Conservation (phyloP, 2,329 filamentous ascomycete genomes). For the Aspergillus latus region DNA sequence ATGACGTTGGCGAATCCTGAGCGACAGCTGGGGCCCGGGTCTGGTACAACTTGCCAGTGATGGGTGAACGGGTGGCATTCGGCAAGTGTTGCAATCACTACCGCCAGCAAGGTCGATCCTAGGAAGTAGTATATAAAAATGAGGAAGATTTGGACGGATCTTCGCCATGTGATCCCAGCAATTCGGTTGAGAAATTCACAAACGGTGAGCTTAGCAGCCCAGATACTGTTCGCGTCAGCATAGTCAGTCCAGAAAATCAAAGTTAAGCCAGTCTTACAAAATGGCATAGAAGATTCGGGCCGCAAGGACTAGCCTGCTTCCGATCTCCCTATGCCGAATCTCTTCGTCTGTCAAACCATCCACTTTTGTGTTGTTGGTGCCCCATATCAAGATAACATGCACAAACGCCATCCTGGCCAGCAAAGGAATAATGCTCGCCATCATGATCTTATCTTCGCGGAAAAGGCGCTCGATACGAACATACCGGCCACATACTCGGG, state of each 20-base stretch:
- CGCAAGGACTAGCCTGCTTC: conserved; percentile 76
- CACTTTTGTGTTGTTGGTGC: conserved; percentile 81
- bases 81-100: conserved; percentile 75
- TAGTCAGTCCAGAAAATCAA: conserved; percentile 9
- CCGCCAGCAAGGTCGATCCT: conserved; percentile 72
- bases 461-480: conserved; percentile 84
- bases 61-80: conserved; percentile 77
- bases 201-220: conserved; percentile 87
- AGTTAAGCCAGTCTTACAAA: conserved; percentile 61
- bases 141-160: conserved; percentile 70
- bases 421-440: conserved; percentile 75
- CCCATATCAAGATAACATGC: conserved; percentile 81
- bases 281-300: conserved; percentile 83
- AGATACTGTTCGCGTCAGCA: conserved; percentile 61
- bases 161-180: conserved; percentile 77
- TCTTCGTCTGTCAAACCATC: conserved; percentile 55
- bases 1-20: conserved; percentile 84
- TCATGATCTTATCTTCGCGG: conserved; percentile 82
- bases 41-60: conserved; percentile 81
- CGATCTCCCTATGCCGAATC: conserved; percentile 65
- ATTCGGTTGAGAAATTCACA: conserved; percentile 89
- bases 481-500: conserved; percentile 80
- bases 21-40: conserved; percentile 81
- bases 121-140: conserved; percentile 73
- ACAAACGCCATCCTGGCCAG: conserved; percentile 81